Conservation (phyloP, 106 monocot species). For the Amphibolis antarctica region DNA sequence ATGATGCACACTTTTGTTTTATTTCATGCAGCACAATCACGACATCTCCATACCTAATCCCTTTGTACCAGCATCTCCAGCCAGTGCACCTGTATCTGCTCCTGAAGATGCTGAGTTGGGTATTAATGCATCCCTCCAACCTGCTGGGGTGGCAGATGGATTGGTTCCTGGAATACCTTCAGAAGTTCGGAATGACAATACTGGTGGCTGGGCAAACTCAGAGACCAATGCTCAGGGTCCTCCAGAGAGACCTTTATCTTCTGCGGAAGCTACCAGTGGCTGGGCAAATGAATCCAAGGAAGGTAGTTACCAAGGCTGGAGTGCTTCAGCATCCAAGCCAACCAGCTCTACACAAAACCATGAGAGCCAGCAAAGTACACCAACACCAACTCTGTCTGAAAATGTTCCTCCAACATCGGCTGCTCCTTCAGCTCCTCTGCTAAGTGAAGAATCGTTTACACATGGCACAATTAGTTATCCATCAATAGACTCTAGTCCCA, state of each 20-base stretch:
- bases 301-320: no score
- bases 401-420: conserved; percentile 9
- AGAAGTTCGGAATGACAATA: not conserved
- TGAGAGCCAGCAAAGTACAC: no score
- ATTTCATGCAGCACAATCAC: not conserved
- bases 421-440: conserved; percentile 16
- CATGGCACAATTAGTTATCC: conserved; percentile 40
- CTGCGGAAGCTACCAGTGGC: not conserved
- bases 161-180: conserved; percentile 14
- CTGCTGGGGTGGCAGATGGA: conserved; percentile 70
- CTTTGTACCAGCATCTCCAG: not conserved
- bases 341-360: no score
- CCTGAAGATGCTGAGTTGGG: conserved; percentile 58
- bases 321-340: no score
- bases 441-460: not conserved
- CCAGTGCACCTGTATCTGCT: not conserved
- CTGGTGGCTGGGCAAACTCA: not conserved
- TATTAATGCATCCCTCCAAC: conserved; percentile 72
- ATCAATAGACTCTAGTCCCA: conserved; percentile 18
- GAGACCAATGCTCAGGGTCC: conserved; percentile 3
- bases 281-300: no score
- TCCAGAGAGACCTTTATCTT: not conserved
- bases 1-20: not conserved
- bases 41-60: conserved; percentile 6
- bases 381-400: not conserved